phyloP scores from a whole-genome alignment of 2,329 filamentous ascomycete species.

The Cercospora nicotianae region DNA sequence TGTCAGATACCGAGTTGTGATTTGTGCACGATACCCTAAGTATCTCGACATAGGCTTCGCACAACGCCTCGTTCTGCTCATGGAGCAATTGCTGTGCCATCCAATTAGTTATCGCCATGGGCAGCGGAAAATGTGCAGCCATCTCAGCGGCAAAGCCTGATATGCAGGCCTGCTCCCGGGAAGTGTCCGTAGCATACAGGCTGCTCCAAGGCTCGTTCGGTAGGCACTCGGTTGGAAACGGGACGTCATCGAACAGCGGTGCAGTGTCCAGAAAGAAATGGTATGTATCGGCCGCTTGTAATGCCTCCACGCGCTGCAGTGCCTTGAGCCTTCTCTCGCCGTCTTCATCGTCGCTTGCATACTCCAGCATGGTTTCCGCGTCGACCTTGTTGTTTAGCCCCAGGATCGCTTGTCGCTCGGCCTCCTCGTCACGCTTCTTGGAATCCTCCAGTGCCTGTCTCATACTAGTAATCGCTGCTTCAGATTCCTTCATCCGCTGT shows the following conservation, averaged over 20 bases:
- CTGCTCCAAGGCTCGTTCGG: slow-evolving; percentile 39
- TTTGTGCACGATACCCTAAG: slow-evolving; percentile 24
- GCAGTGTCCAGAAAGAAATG: slow-evolving; percentile 54
- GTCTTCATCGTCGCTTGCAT: slow-evolving; percentile 45
- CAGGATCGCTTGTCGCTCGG: slow-evolving; percentile 6
- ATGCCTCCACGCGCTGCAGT: slow-evolving; percentile 61
- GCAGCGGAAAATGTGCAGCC: slow-evolving; percentile 41
- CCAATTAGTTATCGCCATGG: slow-evolving; percentile 45
- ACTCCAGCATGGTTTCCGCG: slow-evolving; percentile 44
- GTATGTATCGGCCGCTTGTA: slow-evolving; percentile 55
- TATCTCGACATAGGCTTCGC: slow-evolving; percentile 38
- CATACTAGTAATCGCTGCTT: slow-evolving; percentile 32
- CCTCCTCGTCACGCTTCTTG: slow-evolving; percentile 22
- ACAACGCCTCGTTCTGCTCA: slow-evolving; percentile 39
- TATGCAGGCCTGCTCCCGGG: slow-evolving; percentile 44
- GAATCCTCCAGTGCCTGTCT: slow-evolving; percentile 25
- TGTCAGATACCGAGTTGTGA: slow-evolving; percentile 19
- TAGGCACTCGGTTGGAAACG: slow-evolving; percentile 36
- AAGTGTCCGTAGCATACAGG: slow-evolving; percentile 36
- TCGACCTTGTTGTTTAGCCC: slow-evolving; percentile 20
- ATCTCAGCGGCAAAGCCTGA: slow-evolving; percentile 46
- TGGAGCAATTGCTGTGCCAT: slow-evolving; percentile 42
- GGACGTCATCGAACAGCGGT: slow-evolving; percentile 17
- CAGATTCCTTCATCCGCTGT: slow-evolving; percentile 28
- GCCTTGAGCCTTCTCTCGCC: slow-evolving; percentile 55